These are phyloP conservation scores for Fragilaria radians DNA, from an alignment of 108 stramenopile genomes.

Conservation along the genomic window DNA sequence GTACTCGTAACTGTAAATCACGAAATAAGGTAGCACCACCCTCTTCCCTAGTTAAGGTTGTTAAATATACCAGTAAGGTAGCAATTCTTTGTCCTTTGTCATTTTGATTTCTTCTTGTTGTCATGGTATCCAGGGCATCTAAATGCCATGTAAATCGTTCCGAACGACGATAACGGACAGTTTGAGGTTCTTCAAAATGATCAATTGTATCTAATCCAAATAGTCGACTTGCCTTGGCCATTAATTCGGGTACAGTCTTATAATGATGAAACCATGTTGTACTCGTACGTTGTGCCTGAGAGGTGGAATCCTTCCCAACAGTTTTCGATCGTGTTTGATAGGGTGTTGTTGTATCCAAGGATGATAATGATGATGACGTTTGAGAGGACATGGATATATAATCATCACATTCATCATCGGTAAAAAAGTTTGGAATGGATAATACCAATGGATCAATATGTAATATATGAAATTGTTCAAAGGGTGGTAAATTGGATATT, in stretches of 20 bases:
- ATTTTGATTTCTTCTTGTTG: too few species aligned
- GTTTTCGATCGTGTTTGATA: conserved; percentile 68
- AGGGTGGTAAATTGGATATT: conserved; percentile 41
- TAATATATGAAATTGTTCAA: conserved; percentile 55
- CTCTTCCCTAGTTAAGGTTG: conserved; percentile 36
- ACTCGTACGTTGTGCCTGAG: conserved; percentile 59
- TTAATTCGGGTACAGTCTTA: conserved; percentile 55
- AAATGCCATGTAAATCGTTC: conserved; percentile 85
- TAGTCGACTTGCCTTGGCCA: conserved; percentile 70
- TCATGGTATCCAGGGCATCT: conserved; percentile 44
- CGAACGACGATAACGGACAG: conserved; percentile 58
- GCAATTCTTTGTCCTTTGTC: conserved; percentile 68
- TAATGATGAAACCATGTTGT: conserved; percentile 83
- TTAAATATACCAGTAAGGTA: conserved; percentile 71
- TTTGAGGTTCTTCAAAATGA: conserved; percentile 81
- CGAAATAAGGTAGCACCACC: conserved; percentile 83
- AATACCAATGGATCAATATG: conserved; percentile 77
- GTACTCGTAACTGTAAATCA: conserved; percentile 34
- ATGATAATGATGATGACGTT: conserved; percentile 9
- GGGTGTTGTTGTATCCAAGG: too few species aligned
- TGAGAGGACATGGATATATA: conserved; percentile 51
- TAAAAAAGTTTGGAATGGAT: conserved; percentile 71
- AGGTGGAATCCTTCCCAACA: conserved; percentile 63
- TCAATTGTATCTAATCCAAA: conserved; percentile 58
- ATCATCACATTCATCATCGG: conserved; percentile 62